phyloP scores from a whole-genome alignment of 2,329 filamentous ascomycete genomes.

The Aspergillus glaucus region DNA sequence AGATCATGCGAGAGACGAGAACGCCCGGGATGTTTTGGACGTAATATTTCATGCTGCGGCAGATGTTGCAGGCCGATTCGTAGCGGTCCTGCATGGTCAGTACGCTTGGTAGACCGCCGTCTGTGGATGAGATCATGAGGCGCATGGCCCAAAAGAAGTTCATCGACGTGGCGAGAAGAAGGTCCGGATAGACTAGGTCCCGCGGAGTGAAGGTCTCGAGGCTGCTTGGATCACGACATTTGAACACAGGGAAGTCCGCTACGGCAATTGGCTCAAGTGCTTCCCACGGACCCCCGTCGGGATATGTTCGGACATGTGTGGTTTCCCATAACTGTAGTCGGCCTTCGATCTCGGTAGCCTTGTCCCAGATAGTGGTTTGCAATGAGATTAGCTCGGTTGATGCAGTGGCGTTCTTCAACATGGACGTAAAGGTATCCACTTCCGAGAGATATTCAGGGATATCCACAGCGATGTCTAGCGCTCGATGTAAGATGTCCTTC shows the following conservation, averaged over 20 bases:
- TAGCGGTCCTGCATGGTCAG: conserved; percentile 19
- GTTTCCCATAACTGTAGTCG: conserved; percentile 17
- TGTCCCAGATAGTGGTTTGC: conserved; percentile 14
- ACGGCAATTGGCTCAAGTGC: conserved; percentile 3
- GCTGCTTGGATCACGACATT: conserved; percentile 14
- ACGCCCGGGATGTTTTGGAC: conserved; percentile 19
- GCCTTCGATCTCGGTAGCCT: conserved; percentile 12
- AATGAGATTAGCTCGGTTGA: conserved; percentile 9
- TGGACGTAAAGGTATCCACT: conserved; percentile 13
- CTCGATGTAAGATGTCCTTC: conserved; percentile 20
- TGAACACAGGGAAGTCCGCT: conserved; percentile 15
- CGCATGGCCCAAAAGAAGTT: conserved; percentile 21
- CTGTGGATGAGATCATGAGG: conserved; percentile 16
- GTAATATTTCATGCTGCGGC: conserved; percentile 25
- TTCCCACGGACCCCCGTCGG: conserved; percentile 10
- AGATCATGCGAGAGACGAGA: conserved; percentile 24
- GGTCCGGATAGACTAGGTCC: conserved; percentile 18
- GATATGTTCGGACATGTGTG: conserved; percentile 11
- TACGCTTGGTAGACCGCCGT: conserved; percentile 16
- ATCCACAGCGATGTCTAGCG: conserved; percentile 20
- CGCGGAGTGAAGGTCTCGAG: conserved; percentile 12
- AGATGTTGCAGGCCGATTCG: conserved; percentile 23
- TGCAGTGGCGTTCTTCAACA: conserved; percentile 2
- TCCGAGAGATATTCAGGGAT: conserved; percentile 17
- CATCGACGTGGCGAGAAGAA: conserved; percentile 18